Evolutionary conservation across 495 filamentous ascomycete genomes (phyloP).

Genomic region (Aspergillus indologenus): DNA sequence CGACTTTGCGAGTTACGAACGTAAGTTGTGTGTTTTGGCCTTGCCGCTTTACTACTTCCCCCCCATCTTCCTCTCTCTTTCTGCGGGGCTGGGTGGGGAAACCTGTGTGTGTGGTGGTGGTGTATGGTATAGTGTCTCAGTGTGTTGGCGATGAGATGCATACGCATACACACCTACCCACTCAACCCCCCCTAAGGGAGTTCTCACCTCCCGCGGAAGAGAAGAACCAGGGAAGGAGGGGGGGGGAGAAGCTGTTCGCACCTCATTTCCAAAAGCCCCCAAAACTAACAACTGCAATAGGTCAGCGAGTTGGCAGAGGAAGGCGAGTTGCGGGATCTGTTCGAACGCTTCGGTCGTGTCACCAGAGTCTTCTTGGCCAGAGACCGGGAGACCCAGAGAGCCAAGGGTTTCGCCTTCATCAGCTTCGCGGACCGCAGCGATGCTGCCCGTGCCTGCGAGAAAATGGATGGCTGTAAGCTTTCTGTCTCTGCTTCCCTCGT

Average conservation of each 20-base stretch:
- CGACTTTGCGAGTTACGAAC: conserved; percentile 94
- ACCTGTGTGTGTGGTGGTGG: background rate
- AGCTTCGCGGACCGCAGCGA: conserved; percentile 87
- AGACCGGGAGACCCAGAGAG: conserved; percentile 88
- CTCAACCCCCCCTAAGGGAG: background rate
- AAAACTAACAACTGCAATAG: conserved; percentile 37
- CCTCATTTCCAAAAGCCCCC: background rate
- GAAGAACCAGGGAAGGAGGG: too few relatives aligned
- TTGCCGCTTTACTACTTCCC: conserved; percentile 8
- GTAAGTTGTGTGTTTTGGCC: conserved; percentile 51
- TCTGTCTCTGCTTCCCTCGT: conserved; percentile 3
- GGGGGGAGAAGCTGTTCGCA: too few relatives aligned
- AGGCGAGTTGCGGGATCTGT: conserved; percentile 89
- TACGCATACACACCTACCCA: background rate
- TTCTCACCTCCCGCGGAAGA: too few relatives aligned
- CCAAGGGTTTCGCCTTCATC: conserved; percentile 98
- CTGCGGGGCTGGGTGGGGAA: background rate
- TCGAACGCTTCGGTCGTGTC: conserved; percentile 93
- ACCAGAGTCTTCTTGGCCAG: conserved; percentile 96
- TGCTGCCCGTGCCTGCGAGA: conserved; percentile 87
- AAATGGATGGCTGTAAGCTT: conserved; percentile 89
- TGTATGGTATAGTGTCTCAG: background rate
- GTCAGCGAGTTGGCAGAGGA: conserved; percentile 97
- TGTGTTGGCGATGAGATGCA: background rate
- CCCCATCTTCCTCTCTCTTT: background rate